A percentile compares a stretch with the other conserved stretches of the same genome.
These are phyloP conservation scores for Darksidea phi DNA, from an alignment of 495 filamentous ascomycete species.

Conservation along the genomic window DNA sequence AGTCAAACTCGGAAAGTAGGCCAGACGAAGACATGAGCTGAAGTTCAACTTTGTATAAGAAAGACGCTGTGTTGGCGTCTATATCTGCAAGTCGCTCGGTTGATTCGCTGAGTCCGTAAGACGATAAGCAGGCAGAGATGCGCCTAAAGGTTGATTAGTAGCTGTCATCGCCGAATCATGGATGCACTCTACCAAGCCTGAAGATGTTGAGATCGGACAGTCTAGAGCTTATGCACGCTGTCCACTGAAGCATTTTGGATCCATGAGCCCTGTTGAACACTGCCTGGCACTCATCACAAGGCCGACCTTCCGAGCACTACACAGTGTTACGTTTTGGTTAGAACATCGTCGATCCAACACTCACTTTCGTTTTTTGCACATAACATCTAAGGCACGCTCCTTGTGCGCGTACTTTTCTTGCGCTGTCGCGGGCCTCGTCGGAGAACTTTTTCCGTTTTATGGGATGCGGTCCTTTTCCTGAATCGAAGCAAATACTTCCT, in stretches of 20 bases:
- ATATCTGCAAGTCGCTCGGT: background rate
- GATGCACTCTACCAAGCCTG: slow-evolving; percentile 6
- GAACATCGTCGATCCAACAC: background rate
- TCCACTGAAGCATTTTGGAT: slow-evolving; percentile 21
- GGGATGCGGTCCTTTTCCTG: background rate
- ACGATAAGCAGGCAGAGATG: slow-evolving; percentile 1
- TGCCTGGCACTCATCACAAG: slow-evolving; percentile 7
- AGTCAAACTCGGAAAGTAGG: slow-evolving; percentile 5
- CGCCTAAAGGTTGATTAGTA: slow-evolving; percentile 12
- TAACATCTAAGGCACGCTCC: slow-evolving; percentile 17
- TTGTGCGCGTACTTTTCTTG: slow-evolving; percentile 7
- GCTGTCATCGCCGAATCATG: background rate
- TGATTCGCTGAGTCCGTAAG: background rate
- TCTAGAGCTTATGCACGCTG: slow-evolving; percentile 15
- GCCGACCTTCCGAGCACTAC: slow-evolving; percentile 23
- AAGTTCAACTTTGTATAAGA: background rate
- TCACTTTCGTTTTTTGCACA: slow-evolving; percentile 16
- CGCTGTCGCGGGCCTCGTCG: slow-evolving; percentile 1
- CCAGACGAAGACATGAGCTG: slow-evolving; percentile 1
- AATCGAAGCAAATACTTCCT: slow-evolving; percentile 2
- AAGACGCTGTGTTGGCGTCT: background rate
- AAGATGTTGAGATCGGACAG: slow-evolving; percentile 19
- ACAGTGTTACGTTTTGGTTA: background rate
- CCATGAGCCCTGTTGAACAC: slow-evolving; percentile 9
- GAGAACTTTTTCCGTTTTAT: slow-evolving; percentile 7